Conservation (phyloP, 345 rosid species). For the Euphorbia peplus region DNA sequence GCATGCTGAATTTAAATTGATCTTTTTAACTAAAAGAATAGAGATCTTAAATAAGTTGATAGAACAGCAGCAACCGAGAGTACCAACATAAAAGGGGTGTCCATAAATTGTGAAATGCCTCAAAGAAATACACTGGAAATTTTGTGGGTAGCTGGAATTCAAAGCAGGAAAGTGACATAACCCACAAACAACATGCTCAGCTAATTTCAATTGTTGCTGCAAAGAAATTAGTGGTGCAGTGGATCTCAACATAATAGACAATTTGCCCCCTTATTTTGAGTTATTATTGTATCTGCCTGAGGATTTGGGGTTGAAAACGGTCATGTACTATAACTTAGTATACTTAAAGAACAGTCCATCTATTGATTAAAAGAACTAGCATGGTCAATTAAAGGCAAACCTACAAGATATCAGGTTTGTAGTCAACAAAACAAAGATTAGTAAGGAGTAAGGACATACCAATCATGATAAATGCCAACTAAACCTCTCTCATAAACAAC, state of each 20-base stretch:
- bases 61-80: neutral
- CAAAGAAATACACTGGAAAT: neutral
- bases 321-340: neutral
- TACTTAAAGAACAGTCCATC: neutral
- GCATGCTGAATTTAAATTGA: neutral
- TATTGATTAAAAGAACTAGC: neutral
- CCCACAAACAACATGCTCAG: neutral
- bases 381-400: neutral
- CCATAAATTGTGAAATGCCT: neutral
- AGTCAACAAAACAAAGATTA: neutral
- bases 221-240: neutral
- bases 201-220: neutral
- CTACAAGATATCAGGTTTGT: neutral
- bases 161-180: neutral
- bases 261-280: neutral
- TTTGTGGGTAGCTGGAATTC: neutral
- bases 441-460: slow-evolving; percentile 44
- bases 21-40: neutral
- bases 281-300: neutral
- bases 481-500: slow-evolving; percentile 89
- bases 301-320: neutral
- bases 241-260: neutral
- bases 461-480: slow-evolving; percentile 91
- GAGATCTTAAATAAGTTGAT: neutral
- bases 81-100: neutral